phyloP scores from a whole-genome alignment of 2,329 filamentous ascomycete genomes.

The Claviceps sp. region DNA sequence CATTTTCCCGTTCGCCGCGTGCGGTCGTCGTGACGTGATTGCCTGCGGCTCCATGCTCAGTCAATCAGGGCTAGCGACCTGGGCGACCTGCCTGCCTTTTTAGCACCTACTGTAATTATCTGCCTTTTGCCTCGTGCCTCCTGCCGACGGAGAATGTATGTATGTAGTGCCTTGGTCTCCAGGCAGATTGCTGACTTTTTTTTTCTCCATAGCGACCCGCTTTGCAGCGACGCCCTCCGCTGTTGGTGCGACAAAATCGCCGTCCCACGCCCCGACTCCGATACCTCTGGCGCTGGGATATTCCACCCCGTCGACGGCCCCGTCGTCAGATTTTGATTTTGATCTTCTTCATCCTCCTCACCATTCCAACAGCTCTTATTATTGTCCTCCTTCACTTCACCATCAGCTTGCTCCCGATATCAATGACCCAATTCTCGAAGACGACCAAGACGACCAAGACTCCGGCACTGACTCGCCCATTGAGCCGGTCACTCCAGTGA shows the following conservation, averaged over 20 bases:
- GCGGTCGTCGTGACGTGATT: constrained; percentile 9
- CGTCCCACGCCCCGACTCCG: constrained; percentile 5
- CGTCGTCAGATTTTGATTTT: background rate
- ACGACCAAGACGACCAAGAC: constrained; percentile 42
- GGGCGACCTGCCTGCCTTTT: background rate
- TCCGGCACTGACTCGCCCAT: constrained; percentile 45
- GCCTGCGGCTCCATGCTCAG: constrained; percentile 1
- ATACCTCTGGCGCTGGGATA: constrained; percentile 1
- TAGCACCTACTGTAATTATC: background rate
- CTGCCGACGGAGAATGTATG: background rate
- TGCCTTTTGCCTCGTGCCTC: background rate
- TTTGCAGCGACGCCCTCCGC: constrained; percentile 1
- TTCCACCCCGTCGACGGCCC: constrained; percentile 5
- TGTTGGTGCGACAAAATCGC: constrained; percentile 2
- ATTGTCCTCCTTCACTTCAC: constrained; percentile 24
- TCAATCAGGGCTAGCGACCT: background rate
- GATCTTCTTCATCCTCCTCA: constrained; percentile 1
- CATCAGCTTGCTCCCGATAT: constrained; percentile 36
- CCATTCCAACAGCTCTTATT: constrained; percentile 17
- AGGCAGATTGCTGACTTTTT: constrained; percentile 8
- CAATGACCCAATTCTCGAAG: constrained; percentile 36
- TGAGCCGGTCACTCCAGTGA: constrained; percentile 50
- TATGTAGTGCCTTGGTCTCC: background rate
- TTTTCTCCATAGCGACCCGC: constrained; percentile 1
- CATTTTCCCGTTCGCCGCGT: constrained; percentile 1